These are phyloP conservation scores for Melastoma malabathricum DNA, from an alignment of 345 rosid genomes.

Conservation along the genomic window DNA sequence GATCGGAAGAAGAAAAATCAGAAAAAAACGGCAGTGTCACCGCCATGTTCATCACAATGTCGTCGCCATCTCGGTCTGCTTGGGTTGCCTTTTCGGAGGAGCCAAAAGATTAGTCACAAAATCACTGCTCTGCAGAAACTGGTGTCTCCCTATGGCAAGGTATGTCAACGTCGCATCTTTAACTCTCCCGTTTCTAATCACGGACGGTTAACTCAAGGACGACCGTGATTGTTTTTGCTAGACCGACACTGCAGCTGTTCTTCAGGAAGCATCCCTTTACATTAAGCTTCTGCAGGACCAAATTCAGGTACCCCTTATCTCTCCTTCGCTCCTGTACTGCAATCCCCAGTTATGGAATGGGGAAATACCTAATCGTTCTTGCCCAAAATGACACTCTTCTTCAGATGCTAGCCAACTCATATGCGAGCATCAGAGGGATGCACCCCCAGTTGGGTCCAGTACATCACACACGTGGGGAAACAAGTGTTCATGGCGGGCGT, in stretches of 20 bases:
- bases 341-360: not conserved
- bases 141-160: conserved; percentile 75
- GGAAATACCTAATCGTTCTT: not conserved
- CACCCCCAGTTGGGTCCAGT: conserved; percentile 20
- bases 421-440: conserved; percentile 8
- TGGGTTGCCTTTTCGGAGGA: conserved; percentile 34
- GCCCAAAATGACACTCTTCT: conserved; percentile 12
- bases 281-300: conserved; percentile 57
- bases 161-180: conserved; percentile 4
- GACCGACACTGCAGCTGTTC: conserved; percentile 71
- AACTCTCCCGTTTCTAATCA: not conserved
- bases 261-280: conserved; percentile 46
- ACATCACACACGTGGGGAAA: conserved; percentile 15
- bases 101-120: conserved; percentile 51
- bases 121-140: conserved; percentile 54
- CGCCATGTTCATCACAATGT: too few relatives aligned
- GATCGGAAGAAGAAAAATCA: conserved; percentile 17
- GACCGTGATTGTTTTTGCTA: conserved; percentile 5
- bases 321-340: not conserved
- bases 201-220: not conserved
- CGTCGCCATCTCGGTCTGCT: not conserved
- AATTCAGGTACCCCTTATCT: conserved; percentile 26
- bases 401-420: conserved; percentile 33
- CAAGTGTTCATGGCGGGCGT: too few relatives aligned
- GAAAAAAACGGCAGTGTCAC: conserved; percentile 15